Evolutionary conservation across 768 basidiomycete genomes (phyloP), one percentile per base, ranked within the genome.

Genomic region (Kwoniella dendrophila): DNA sequence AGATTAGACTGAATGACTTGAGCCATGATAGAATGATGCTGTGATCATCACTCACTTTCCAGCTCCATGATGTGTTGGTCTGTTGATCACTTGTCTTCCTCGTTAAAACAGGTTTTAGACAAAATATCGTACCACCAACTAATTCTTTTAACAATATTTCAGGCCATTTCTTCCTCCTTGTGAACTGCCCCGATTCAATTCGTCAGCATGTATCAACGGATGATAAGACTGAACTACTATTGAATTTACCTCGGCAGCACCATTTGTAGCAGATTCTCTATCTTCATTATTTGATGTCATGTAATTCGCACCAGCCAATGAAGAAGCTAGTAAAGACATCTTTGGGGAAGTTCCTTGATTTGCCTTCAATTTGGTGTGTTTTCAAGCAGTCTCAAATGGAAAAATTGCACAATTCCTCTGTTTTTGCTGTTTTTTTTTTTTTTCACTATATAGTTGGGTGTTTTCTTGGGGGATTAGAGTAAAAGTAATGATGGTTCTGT

Each of bases 101-200:
- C 32, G 22, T 56, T 36, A 50, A 34, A 27, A 63, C 47, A 14
- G 78, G 78, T 36, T 76, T 76, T 58, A 79, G 45, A 63, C 78
- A 79, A 65, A 77, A 77, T 12, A 76, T 58, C 11, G 75, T 68
- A 2, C 72, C 60, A 11, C 76, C 76, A 0, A 73, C 68, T 1
- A 79, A 57, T 56, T 79, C 78, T 59, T 76, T 71, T 48, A 79
- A 50, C 18, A 79, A 51, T 16, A 79, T 56, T 44, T 75, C 71
- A 10, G 78, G 78, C 78, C 78, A 79, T 62, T 64, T 60, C 62
- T 79, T 79, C 32, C 78, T 64, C 45, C 73, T 59, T n/a, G 76
- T 77, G 52, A 79, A 79, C 76, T 79, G 56, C 14, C n/a, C n/a
- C 8, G 1, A 38, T 24, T 6, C 53, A 40, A 24, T 14, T 27